Conservation (phyloP, 2,329 filamentous ascomycete species). For the Septoria petroselini region DNA sequence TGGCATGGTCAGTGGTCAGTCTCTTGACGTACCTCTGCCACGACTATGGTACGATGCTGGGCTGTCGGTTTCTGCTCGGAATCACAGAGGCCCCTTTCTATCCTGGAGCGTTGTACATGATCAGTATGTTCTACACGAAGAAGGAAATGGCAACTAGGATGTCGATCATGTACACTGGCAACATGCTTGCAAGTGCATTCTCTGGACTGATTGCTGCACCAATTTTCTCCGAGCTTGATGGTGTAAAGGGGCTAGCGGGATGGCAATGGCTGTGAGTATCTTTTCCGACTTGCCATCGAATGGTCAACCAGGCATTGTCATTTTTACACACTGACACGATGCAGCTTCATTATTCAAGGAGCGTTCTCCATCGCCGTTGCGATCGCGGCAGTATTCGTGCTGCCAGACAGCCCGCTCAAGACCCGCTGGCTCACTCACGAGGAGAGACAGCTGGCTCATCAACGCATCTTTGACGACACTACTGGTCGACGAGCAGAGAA, state of each 20-base stretch:
- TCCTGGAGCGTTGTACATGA: constrained; percentile 15
- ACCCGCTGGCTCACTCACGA: constrained; percentile 29
- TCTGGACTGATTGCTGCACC: constrained; percentile 56
- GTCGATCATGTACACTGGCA: constrained; percentile 30
- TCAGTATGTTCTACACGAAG: constrained; percentile 43
- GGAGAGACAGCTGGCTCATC: constrained; percentile 18
- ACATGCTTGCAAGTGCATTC: constrained; percentile 59
- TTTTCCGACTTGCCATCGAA: background rate
- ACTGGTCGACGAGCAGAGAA: constrained; percentile 12
- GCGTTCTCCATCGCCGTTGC: constrained; percentile 62
- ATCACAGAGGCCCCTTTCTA: constrained; percentile 12
- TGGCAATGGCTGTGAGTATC: constrained; percentile 43
- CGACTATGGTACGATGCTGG: constrained; percentile 10
- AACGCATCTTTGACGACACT: constrained; percentile 12
- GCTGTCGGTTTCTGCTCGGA: constrained; percentile 13
- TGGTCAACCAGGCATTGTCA: background rate
- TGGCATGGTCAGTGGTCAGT: constrained; percentile 15
- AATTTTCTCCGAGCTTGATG: constrained; percentile 62
- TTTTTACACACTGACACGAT: constrained; percentile 38
- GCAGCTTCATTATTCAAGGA: constrained; percentile 64
- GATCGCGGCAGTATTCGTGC: constrained; percentile 56
- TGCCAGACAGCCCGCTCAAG: constrained; percentile 56
- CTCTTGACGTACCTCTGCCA: constrained; percentile 13
- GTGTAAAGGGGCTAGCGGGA: constrained; percentile 53
- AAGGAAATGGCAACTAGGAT: constrained; percentile 39